These are phyloP conservation scores for Arthrinium phaeospermum DNA, from an alignment of 2,329 filamentous ascomycete species.

Conservation along the genomic window DNA sequence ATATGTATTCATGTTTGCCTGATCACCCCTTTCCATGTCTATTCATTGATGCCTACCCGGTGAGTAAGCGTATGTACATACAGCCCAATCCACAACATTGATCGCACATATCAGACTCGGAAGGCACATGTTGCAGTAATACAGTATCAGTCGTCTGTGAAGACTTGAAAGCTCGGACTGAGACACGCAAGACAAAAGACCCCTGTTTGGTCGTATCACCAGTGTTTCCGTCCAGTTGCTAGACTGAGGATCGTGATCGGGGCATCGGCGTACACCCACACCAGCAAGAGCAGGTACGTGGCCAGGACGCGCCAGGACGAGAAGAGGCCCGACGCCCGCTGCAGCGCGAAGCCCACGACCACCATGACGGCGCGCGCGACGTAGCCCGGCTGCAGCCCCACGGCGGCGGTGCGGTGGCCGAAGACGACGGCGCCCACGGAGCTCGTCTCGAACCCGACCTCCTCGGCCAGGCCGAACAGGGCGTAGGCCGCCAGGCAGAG, in stretches of 20 bases:
- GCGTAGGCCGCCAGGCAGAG: conserved; percentile 2
- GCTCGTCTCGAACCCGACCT: conserved; percentile 14
- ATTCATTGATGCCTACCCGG: neutral
- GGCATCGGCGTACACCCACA: conserved; percentile 11
- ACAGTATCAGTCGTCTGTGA: neutral
- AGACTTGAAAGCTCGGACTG: neutral
- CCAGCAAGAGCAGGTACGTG: conserved; percentile 7
- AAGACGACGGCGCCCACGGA: neutral
- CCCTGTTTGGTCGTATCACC: neutral
- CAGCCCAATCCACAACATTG: neutral
- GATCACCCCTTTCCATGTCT: neutral
- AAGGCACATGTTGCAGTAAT: neutral
- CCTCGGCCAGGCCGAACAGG: conserved; percentile 16
- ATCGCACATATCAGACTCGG: neutral
- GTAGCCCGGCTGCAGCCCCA: conserved; percentile 2
- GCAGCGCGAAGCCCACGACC: conserved; percentile 1
- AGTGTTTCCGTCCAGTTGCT: conserved; percentile 11
- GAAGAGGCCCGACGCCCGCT: conserved; percentile 5
- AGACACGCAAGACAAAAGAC: neutral
- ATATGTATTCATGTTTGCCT: neutral
- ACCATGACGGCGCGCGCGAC: neutral
- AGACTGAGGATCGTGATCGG: conserved; percentile 18
- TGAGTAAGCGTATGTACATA: neutral
- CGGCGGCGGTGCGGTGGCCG: conserved; percentile 2
- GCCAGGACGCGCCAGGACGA: conserved; percentile 12